Percentiles rank a stretch among this genome's conserved stretches.
These are phyloP conservation scores for Emericellopsis atlantica DNA, from an alignment of 2,329 filamentous ascomycete genomes.

Conservation along the genomic window DNA sequence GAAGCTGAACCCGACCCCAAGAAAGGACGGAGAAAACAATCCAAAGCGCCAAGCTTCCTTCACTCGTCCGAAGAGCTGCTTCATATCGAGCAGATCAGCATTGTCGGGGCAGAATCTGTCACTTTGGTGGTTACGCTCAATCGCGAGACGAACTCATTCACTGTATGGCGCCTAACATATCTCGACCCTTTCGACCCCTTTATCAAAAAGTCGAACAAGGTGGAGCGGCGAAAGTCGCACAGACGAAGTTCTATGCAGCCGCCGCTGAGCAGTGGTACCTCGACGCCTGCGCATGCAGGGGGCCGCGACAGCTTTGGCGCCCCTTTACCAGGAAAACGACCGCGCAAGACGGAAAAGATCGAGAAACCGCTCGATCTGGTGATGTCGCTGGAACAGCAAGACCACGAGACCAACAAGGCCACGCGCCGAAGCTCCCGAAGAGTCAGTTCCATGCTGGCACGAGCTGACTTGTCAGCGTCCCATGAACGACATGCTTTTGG, in stretches of 20 bases:
- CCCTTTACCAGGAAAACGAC: constrained; percentile 38
- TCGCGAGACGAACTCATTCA: constrained; percentile 62
- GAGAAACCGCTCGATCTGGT: constrained; percentile 50
- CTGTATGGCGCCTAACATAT: constrained; percentile 75
- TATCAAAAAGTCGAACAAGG: constrained; percentile 28
- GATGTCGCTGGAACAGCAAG: constrained; percentile 55
- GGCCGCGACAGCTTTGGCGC: constrained; percentile 68
- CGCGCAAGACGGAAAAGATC: constrained; percentile 35
- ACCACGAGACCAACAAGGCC: constrained; percentile 39
- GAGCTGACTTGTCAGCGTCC: constrained; percentile 75
- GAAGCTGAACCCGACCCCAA: constrained; percentile 27
- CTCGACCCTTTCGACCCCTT: constrained; percentile 52
- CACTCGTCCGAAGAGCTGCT: constrained; percentile 72
- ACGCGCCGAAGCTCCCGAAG: constrained; percentile 55
- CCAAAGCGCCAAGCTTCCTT: constrained; percentile 42
- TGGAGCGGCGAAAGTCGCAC: constrained; percentile 32
- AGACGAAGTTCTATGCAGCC: constrained; percentile 54
- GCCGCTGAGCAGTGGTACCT: constrained; percentile 58
- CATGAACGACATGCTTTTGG: constrained; percentile 72
- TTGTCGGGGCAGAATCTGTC: constrained; percentile 43
- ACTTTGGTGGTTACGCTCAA: constrained; percentile 75
- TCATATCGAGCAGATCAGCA: constrained; percentile 59
- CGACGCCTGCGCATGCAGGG: constrained; percentile 61
- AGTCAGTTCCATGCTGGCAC: constrained; percentile 81
- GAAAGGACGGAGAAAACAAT: constrained; percentile 17